A percentile compares a stretch with the other conserved stretches of the same genome.
Conservation (phyloP, 805 yeast genomes). For the Suhomyces faveliae region DNA sequence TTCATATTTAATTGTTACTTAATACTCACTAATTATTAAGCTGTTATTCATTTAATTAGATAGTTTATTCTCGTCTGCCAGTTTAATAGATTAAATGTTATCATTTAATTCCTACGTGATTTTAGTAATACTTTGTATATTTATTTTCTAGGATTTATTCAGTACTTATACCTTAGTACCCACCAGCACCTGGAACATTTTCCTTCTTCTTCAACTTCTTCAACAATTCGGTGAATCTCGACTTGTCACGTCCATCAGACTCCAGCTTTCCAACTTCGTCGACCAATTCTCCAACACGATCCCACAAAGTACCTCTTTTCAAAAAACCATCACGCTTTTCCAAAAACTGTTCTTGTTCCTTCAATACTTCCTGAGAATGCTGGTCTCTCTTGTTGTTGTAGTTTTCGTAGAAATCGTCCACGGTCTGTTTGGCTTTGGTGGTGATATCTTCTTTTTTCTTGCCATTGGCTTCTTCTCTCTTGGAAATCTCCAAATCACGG, state of each 20-base stretch:
- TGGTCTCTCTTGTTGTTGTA: constrained; percentile 82
- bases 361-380: constrained; percentile 58
- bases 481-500: constrained; percentile 71
- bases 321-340: constrained; percentile 69
- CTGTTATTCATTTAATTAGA: too few relatives aligned
- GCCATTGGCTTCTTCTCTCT: constrained; percentile 71
- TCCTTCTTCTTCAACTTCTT: constrained; percentile 65
- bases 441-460: constrained; percentile 65
- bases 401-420: constrained; percentile 89
- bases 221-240: constrained; percentile 66
- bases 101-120: too few relatives aligned
- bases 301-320: constrained; percentile 47
- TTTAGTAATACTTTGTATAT: too few relatives aligned
- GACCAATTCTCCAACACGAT: constrained; percentile 53
- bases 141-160: background rate
- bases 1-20: too few relatives aligned
- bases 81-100: too few relatives aligned
- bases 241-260: constrained; percentile 58
- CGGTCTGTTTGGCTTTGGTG: constrained; percentile 73
- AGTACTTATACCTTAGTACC: constrained; percentile 36
- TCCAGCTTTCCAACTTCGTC: constrained; percentile 40
- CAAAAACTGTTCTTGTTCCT: constrained; percentile 69
- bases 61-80: too few relatives aligned
- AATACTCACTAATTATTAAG: too few relatives aligned
- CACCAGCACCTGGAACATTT: constrained; percentile 75